Base-by-base conservation (phyloP, 2,329 filamentous ascomycete species). In the Diaporthe humulicola region DNA sequence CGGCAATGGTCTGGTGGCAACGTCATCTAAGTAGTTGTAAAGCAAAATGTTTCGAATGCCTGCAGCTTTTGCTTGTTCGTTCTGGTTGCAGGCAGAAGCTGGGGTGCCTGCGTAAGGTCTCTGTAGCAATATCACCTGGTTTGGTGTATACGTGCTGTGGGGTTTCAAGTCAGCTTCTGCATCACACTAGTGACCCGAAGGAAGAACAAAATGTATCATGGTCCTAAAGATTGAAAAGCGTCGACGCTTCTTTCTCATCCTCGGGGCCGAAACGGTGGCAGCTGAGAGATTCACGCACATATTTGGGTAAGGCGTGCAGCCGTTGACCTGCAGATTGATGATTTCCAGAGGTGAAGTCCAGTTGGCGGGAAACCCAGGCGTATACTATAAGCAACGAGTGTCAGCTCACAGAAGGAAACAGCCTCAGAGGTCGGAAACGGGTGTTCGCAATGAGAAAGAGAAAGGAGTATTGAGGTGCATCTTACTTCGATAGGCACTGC, bases 281-380 rank as follows among this genome's bases (percentile, higher is more conserved):
- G 3, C 0, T 15, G 19, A 9, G 33, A 28, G 14, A 22, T 25
- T 40, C 25, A 40, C 64, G 30, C 10, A 69, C 64, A 22, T 17
- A 22, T 73, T 73, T 14, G 70, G 71, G 45, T 73, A 73, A 0
- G 71, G 58, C 2, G 61, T 67, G 48, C 71, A 73, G 58, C 71
- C 71, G 10, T 73, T 73, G 12, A 73, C 58, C 25, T 54, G 50
- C 17, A 64, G 48, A 7, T 64, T 64, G 25, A 73, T 67, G n/a
- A 73, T 66, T 40, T 73, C 57, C 22, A 73, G 50, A 25, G 71
- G 71, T 8, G 60, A 64, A 25, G 71, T 57, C 71, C 71, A 73
- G 40, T 73, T 73, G 6, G 71, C 71, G 22, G 71, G 71, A n/a
- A 73, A 73, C 17, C 71, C 71, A 14, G 71, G 71, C 10, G 71